Percentiles rank a stretch among this genome's conserved stretches.
Conservation (phyloP, 768 basidiomycete species). For the Suillus decipiens region DNA sequence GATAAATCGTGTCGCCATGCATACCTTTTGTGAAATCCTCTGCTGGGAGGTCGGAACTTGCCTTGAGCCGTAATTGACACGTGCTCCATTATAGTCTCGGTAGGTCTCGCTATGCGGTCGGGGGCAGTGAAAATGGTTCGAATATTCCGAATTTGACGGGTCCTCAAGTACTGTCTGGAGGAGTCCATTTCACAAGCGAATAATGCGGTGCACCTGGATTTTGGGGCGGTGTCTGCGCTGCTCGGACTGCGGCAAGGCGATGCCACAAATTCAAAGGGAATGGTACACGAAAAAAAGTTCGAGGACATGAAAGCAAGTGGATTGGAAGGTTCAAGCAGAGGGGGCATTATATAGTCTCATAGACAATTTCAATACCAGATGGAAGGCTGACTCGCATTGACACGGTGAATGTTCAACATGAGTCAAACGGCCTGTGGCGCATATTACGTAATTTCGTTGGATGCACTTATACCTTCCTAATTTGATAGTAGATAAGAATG, state of each 20-base stretch:
- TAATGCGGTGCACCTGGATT: not conserved
- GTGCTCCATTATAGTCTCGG: too few relatives aligned
- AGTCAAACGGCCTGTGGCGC: not conserved
- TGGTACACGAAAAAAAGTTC: not conserved
- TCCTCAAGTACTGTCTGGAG: too few relatives aligned
- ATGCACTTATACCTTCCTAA: not conserved
- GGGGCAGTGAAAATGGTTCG: not conserved
- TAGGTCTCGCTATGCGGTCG: not conserved
- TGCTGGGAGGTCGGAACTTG: not conserved
- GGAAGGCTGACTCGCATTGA: conserved; percentile 2
- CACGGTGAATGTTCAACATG: not conserved
- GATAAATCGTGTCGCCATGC: not conserved
- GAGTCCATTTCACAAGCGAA: not conserved
- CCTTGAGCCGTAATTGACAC: not conserved
- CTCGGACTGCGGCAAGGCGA: not conserved
- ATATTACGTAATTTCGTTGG: not conserved
- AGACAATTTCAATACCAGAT: not conserved
- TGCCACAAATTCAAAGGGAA: not conserved
- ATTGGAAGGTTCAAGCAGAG: not conserved
- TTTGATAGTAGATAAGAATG: too few relatives aligned
- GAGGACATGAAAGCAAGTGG: not conserved
- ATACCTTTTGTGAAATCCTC: not conserved
- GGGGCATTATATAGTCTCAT: not conserved
- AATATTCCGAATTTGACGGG: not conserved
- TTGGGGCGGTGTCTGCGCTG: not conserved